These are phyloP conservation scores for Lathyrus oleraceus DNA, from an alignment of 306 rosid genomes.

Conservation along the genomic window DNA sequence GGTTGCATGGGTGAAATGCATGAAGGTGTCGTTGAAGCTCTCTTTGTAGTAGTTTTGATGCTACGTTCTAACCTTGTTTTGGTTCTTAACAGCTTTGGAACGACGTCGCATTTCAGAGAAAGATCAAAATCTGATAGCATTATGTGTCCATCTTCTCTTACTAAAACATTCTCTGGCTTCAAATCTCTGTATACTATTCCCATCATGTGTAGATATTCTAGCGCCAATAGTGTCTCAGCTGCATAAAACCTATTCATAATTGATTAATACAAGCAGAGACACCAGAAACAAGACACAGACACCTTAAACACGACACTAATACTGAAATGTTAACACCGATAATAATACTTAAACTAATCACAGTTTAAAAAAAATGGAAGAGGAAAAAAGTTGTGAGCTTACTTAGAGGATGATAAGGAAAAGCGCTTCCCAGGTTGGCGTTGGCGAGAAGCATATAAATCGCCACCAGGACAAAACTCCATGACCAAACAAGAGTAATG, in stretches of 20 bases:
- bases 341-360: too few relatives aligned
- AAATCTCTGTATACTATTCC: slow-evolving; percentile 93
- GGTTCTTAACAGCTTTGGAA: slow-evolving; percentile 67
- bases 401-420: slow-evolving; percentile 70
- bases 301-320: not conserved
- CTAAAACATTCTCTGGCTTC: slow-evolving; percentile 94
- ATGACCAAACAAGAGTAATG: slow-evolving; percentile 93
- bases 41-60: slow-evolving; percentile 38
- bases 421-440: slow-evolving; percentile 77
- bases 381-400: slow-evolving; percentile 5
- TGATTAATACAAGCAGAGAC: not conserved
- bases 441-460: slow-evolving; percentile 78
- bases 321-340: too few relatives aligned
- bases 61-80: slow-evolving; percentile 37
- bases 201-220: slow-evolving; percentile 98
- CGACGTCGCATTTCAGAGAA: slow-evolving; percentile 90
- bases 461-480: slow-evolving; percentile 99
- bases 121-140: slow-evolving; percentile 97
- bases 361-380: not conserved
- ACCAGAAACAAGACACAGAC: not conserved
- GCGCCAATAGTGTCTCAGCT: slow-evolving; percentile 80
- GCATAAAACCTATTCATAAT: slow-evolving; percentile 71
- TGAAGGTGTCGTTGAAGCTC: slow-evolving; percentile 48
- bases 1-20: slow-evolving; percentile 86
- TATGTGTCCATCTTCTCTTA: slow-evolving; percentile 91